phyloP scores from a whole-genome alignment of 2,329 filamentous ascomycete genomes.

The Fusarium tjaetaba region DNA sequence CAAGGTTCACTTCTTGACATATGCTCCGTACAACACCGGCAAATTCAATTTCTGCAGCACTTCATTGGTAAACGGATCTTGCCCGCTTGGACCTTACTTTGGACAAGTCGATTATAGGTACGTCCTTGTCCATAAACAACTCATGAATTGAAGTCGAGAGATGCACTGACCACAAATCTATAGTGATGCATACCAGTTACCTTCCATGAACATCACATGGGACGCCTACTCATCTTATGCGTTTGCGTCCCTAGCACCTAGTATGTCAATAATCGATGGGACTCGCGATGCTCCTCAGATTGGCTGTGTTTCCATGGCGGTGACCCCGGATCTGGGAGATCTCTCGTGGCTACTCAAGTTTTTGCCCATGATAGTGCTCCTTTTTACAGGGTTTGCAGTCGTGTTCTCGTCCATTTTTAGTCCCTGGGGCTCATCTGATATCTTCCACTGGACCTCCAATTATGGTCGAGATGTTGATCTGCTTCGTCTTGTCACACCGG shows the following conservation, averaged over 20 bases:
- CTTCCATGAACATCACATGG: constrained; percentile 77
- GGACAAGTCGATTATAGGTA: constrained; percentile 53
- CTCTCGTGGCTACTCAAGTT: constrained; percentile 77
- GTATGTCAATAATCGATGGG: constrained; percentile 79
- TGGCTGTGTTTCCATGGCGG: constrained; percentile 81
- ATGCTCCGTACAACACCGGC: constrained; percentile 68
- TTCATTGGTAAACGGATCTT: constrained; percentile 68
- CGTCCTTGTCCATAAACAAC: background rate
- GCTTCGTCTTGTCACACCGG: constrained; percentile 90
- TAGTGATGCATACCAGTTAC: constrained; percentile 61
- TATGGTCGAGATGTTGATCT: constrained; percentile 94
- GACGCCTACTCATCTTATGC: constrained; percentile 84
- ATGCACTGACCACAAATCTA: constrained; percentile 11
- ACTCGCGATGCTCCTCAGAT: constrained; percentile 71
- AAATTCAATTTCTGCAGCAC: constrained; percentile 73
- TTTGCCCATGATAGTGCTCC: constrained; percentile 79
- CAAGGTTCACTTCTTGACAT: constrained; percentile 79
- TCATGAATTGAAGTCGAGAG: background rate
- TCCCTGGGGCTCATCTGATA: constrained; percentile 90
- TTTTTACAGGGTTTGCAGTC: constrained; percentile 84
- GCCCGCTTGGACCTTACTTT: constrained; percentile 82
- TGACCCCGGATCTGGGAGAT: constrained; percentile 84
- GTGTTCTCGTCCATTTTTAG: constrained; percentile 87
- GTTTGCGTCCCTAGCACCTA: constrained; percentile 83
- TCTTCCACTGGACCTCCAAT: constrained; percentile 98